Base-by-base conservation (phyloP, 176 grass and related monocot species). In the Raddia guianensis region DNA sequence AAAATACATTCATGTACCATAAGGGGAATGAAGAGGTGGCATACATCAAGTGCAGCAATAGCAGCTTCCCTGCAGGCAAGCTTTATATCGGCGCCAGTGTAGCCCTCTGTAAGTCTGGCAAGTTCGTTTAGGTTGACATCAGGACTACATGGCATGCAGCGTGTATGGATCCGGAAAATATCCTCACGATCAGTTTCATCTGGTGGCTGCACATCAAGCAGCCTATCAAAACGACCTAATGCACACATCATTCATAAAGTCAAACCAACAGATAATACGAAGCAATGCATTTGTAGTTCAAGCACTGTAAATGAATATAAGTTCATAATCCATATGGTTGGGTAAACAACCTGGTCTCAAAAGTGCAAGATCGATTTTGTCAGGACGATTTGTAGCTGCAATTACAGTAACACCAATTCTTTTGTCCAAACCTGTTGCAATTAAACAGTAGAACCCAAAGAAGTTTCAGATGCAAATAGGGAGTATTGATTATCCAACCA, bases 361-460 rank as follows among this genome's bases (percentile, higher is more conserved):
- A 78, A 98, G 90, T 70, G 92, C 92, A 84, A 61, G 89, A 86
- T 98, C 95, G 53, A 98, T 98, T 88, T 98, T 98, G 66, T 98
- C 95, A 34, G 95, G 95, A 37, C 92, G 92, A 75, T 98, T 98
- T 51, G 95, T 94, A 83, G 95, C 95, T 77, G 90, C 95, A 83
- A 98, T 94, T 83, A 95, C 92, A 75, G 86, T 92, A 64, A 95
- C 75, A 11, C 90, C 92, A 69, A 68, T 84, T 80, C 72, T 91
- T 75, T 87, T 69, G 55, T 93, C 86, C 88, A 98, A 90, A 85
- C 92, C 95, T 98, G 80, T 88, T 81, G 57, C 74, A 63, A 42
- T 49, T 33, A 72, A 82, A 50, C 44, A 64, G 48, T 65, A 65
- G 32, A 65, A 32, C 34, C 80, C 13, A 53, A 37, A 21, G 68